phyloP scores from a whole-genome alignment of 306 rosid species.

The Cucumis hystrix region DNA sequence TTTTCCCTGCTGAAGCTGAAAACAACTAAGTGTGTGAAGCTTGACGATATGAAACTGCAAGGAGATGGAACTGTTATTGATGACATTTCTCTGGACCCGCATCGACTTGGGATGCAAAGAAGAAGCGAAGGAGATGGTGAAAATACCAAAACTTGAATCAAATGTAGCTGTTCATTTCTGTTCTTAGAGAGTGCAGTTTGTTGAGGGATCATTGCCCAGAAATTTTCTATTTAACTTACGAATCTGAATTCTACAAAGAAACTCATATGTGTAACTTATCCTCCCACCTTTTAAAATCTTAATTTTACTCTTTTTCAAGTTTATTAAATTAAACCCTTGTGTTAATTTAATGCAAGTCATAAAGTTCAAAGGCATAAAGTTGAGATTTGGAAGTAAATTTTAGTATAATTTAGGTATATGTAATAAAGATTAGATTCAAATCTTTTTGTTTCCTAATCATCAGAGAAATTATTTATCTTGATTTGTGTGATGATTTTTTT shows the following conservation, averaged over 20 bases:
- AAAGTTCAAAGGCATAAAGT: no score
- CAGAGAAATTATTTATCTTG: no score
- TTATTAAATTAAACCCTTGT: neutral
- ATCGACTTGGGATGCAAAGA: neutral
- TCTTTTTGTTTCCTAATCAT: no score
- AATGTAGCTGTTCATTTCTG: neutral
- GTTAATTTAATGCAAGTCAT: no score
- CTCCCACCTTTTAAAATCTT: neutral
- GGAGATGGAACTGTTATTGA: neutral
- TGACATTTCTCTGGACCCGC: neutral
- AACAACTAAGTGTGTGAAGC: neutral
- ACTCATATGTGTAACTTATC: neutral
- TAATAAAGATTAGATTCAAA: no score
- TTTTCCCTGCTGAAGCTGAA: neutral
- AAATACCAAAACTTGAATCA: neutral
- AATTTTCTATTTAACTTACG: neutral
- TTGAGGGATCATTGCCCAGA: neutral
- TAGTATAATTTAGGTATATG: no score
- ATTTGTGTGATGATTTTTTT: no score
- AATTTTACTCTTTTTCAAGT: neutral
- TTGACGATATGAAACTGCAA: neutral
- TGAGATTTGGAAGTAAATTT: no score
- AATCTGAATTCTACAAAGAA: neutral
- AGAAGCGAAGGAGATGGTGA: neutral
- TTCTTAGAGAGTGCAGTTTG: neutral